Conservation (phyloP, 306 rosid species). For the Cicer arietinum region DNA sequence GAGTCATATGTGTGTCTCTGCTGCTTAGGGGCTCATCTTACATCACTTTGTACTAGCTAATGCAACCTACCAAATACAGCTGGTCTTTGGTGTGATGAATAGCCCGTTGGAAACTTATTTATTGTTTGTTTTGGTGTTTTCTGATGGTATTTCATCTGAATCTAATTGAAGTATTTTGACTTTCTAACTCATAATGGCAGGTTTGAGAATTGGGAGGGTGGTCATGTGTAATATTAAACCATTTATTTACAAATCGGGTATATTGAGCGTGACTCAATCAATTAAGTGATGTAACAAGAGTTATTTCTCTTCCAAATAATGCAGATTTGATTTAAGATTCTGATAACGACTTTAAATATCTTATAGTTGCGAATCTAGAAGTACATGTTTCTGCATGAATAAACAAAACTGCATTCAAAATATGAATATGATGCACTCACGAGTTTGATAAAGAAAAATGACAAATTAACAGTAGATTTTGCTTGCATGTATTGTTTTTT, state of each 20-base stretch:
- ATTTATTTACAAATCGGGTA: not conserved
- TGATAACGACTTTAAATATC: slow-evolving; percentile 43
- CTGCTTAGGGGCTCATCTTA: slow-evolving; percentile 34
- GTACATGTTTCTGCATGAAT: slow-evolving; percentile 27
- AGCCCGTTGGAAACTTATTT: not conserved
- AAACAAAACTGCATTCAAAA: not conserved
- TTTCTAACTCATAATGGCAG: slow-evolving; percentile 1
- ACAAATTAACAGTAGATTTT: not conserved
- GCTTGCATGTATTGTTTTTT: not conserved
- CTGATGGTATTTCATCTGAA: slow-evolving; percentile 34
- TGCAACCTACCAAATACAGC: slow-evolving; percentile 36
- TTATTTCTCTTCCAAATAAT: slow-evolving; percentile 10
- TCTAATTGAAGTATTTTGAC: slow-evolving; percentile 34
- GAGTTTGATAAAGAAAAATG: not conserved
- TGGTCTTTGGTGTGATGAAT: slow-evolving; percentile 30
- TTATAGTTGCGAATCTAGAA: slow-evolving; percentile 18
- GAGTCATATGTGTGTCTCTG: slow-evolving; percentile 1
- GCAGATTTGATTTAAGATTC: slow-evolving; percentile 47
- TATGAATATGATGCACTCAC: slow-evolving; percentile 28
- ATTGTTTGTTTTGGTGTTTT: slow-evolving; percentile 28
- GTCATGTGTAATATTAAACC: slow-evolving; percentile 21
- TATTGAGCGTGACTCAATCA: slow-evolving; percentile 29
- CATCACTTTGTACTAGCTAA: slow-evolving; percentile 18
- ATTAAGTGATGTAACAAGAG: slow-evolving; percentile 25
- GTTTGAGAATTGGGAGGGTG: slow-evolving; percentile 1